Evolutionary conservation across 495 filamentous ascomycete genomes (phyloP).

Genomic region (Neurospora terricola): DNA sequence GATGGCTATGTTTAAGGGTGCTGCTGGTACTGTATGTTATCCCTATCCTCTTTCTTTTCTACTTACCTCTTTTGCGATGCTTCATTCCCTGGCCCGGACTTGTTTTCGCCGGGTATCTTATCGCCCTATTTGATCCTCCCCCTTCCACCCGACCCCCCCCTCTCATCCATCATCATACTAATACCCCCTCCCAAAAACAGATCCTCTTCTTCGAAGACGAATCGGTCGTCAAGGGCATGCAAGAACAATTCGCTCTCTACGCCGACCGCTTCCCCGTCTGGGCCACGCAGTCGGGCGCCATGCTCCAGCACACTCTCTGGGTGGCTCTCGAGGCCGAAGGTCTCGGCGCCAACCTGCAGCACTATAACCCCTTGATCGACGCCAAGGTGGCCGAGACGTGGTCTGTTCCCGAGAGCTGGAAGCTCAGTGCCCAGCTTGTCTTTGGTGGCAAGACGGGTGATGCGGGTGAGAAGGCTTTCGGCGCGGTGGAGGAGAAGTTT

Average conservation of each 20-base stretch:
- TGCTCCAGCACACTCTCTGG: slow-evolving; percentile 61
- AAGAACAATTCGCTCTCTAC: slow-evolving; percentile 46
- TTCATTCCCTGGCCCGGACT: background rate
- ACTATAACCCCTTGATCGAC: slow-evolving; percentile 62
- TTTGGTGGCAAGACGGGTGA: slow-evolving; percentile 46
- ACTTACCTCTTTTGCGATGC: background rate
- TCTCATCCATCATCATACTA: background rate
- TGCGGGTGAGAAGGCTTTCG: slow-evolving; percentile 44
- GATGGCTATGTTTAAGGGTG: slow-evolving; percentile 44
- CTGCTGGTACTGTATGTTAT: slow-evolving; percentile 46
- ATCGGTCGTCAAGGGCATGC: slow-evolving; percentile 36
- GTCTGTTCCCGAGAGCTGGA: slow-evolving; percentile 51
- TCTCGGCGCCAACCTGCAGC: slow-evolving; percentile 63
- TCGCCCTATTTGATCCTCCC: background rate
- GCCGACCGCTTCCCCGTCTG: slow-evolving; percentile 51
- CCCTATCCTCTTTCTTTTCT: background rate
- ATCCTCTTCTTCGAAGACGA: slow-evolving; percentile 58
- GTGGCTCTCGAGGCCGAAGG: slow-evolving; percentile 59
- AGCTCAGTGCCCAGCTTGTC: slow-evolving; percentile 49
- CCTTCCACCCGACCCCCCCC: background rate
- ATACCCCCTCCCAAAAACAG: slow-evolving; percentile 16
- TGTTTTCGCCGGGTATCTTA: background rate
- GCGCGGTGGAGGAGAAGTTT: slow-evolving; percentile 45
- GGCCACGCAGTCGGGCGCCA: slow-evolving; percentile 52
- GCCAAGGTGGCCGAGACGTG: slow-evolving; percentile 44